Base-by-base conservation (phyloP, 2,329 filamentous ascomycete species). In the Talaromyces funiculosus region DNA sequence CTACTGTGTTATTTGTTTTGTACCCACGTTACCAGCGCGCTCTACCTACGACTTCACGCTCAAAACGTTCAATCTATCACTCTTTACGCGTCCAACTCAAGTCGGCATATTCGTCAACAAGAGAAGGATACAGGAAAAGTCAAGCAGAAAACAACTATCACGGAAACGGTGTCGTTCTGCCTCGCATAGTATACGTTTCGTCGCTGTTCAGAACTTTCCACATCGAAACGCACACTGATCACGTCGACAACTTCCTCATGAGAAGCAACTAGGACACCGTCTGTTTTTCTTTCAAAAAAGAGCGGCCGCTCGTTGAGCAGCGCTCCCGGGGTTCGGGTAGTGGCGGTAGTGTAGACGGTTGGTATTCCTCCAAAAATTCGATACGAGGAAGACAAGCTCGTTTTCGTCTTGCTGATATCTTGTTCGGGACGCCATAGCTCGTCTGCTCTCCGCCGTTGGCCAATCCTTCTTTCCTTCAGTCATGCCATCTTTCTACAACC, bases 401-500 rank as follows among this genome's bases (percentile, higher is more conserved):
- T 38, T 40, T 51, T 53, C 57, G 45, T 38, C 31, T 61, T 58
- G 55, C 70, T 74, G 64, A 73, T 56, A 35, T 49, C 42, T 45
- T 49, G 54, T 40, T 62, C 33, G 54, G 38, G 59, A n/a, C n/a
- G 14, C 59, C 42, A 49, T 43, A 72, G 67, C 64, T 61, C 69
- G 73, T 76, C 75, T 77, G 68, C 68, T 38, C 67, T 68, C 65
- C 70, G 65, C 68, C 71, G 69, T 74, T 69, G 67, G 68, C 69
- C 71, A 70, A 26, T 35, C 69, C 57, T 63, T 62, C 51, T 61
- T 63, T 57, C 57, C 64, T 47, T 61, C 31, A 53, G 42, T 67
- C 66, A 77, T 77, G 75, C 75, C 75, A 66, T 77, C 75, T 59
- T 77, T 77, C 67, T 77, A 70, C 70, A 68, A 68, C 60, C 70